Base-by-base conservation (phyloP, 768 basidiomycete species). In the Mycena sanguinolenta region DNA sequence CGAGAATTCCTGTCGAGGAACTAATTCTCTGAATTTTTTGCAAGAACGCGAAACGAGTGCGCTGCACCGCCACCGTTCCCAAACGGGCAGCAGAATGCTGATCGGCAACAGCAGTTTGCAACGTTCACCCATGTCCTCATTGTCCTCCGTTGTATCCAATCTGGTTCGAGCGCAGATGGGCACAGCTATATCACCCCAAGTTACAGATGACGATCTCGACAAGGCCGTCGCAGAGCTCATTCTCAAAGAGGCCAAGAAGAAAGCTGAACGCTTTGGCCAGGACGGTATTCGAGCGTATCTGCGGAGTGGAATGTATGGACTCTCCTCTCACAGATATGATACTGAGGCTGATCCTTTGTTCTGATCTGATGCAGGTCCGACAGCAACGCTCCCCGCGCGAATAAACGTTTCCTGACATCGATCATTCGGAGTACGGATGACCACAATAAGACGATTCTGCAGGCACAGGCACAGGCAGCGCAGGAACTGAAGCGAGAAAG, bases 351-450 rank as follows among this genome's bases (percentile, higher is more conserved):
- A 64, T 50, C 54, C 34, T 34, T 9, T 16, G 34, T 21, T 28
- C 25, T 14, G 23, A 21, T 28, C 25, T 14, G 23, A 21, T 19
- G 16, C 65, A 94, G 92, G 65, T 80, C 87, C 7, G 93, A 95
- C 75, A 88, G 85, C 73, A 91, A 91, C 79, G 91, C 89, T 1
- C 95, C 95, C 0, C 90, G 88, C 73, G 81, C 97, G 38, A 94
- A 95, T 82, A 95, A 95, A 76, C 92, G 93, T 0, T 95, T 95
- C 77, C 82, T 95, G 28, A 87, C 89, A 0, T 91, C 92, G 25
- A 96, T 99, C 70, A 96, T 99, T 65, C 90, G 92, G 74, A 96
- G 89, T 73, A 98, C 98, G 5, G 97, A 98, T 77, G 97, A 97
- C 66, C 98, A 99, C 77, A 99, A 99, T 80, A 91, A 92, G 81